Evolutionary conservation across 495 filamentous ascomycete genomes (phyloP).

Genomic region (Mytilinidion resinicola): DNA sequence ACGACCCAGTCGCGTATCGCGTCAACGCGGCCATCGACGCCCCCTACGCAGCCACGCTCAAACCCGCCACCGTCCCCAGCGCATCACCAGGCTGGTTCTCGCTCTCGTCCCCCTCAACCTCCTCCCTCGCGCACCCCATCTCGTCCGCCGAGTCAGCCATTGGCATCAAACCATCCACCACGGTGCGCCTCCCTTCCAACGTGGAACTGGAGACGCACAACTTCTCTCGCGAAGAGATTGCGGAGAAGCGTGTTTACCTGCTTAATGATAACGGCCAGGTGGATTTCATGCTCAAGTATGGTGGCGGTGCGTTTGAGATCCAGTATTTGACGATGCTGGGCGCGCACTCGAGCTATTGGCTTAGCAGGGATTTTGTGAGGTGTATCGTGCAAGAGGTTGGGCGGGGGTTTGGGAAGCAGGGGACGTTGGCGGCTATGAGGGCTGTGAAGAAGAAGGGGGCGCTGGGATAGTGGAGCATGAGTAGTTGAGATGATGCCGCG

Average conservation of each 20-base stretch:
- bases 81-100: constrained; percentile 44
- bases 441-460: constrained; percentile 59
- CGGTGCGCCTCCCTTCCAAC: constrained; percentile 68
- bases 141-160: constrained; percentile 7
- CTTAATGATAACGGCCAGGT: constrained; percentile 96
- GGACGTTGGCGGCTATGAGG: constrained; percentile 61
- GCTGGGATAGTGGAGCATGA: not conserved
- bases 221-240: constrained; percentile 86
- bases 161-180: constrained; percentile 11
- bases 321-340: constrained; percentile 97
- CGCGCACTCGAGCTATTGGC: constrained; percentile 95
- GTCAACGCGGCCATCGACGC: constrained; percentile 85
- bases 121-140: not conserved
- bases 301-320: constrained; percentile 77
- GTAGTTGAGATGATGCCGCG: not conserved
- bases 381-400: constrained; percentile 85
- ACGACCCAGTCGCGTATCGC: constrained; percentile 71
- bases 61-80: constrained; percentile 70
- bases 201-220: constrained; percentile 94
- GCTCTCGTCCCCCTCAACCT: constrained; percentile 15
- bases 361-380: constrained; percentile 72
- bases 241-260: constrained; percentile 78
- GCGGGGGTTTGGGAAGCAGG: constrained; percentile 59
- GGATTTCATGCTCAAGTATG: constrained; percentile 76
- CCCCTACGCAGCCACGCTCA: constrained; percentile 68